Evolutionary conservation across 1,284 basidiomycete genomes (phyloP), one percentile per base, ranked within the genome.

Genomic region (Cronartium ribicola): DNA sequence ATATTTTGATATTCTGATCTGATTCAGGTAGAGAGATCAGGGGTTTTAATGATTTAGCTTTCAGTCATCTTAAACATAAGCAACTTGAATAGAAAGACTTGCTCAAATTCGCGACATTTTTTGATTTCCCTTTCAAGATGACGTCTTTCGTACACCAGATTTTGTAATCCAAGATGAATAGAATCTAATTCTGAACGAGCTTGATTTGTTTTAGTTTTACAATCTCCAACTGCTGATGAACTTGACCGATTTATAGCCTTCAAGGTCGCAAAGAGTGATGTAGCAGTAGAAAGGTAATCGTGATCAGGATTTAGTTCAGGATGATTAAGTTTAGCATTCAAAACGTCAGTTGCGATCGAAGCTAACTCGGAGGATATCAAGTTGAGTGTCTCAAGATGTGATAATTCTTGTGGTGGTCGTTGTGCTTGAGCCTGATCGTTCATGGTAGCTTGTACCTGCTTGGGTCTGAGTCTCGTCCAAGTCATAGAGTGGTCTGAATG

Each of bases 1-100:
- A 72, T 72, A 37, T 72, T 65, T 43, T 72, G 70, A 39, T 66
- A 72, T 55, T 72, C 70, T 0, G 70, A 72, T 60, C 70, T 72
- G 14, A 29, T 29, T 44, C 6, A 22, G 46, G n/a, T 6, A 36
- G 22, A 36, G 22, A 36, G n/a, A 67, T 17, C 63, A 44, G 6
- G 1, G 37, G 55, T 59, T 59, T 59, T 59, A 59, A 10, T 8
- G 13, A 8, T 39, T 39, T 13, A 64, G 44, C 5, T 40, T 40
- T 36, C 62, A 64, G 62, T 64, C 36, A 64, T 11, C 61, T 10
- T 5, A 8, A 17, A n/a, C 36, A 1, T 61, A 36, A 11, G 11
- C 40, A 65, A 39, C 4, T 51, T 5, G 7, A 14, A 55, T 36
- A 55, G 10, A 48, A 51, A 20, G 20, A 59, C 63, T 66, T 14